A percentile compares a stretch with the other conserved stretches of the same genome.
Evolutionary conservation across 169 alveolate genomes (phyloP).

Genomic region (Cryptosporidium xiaoi): DNA sequence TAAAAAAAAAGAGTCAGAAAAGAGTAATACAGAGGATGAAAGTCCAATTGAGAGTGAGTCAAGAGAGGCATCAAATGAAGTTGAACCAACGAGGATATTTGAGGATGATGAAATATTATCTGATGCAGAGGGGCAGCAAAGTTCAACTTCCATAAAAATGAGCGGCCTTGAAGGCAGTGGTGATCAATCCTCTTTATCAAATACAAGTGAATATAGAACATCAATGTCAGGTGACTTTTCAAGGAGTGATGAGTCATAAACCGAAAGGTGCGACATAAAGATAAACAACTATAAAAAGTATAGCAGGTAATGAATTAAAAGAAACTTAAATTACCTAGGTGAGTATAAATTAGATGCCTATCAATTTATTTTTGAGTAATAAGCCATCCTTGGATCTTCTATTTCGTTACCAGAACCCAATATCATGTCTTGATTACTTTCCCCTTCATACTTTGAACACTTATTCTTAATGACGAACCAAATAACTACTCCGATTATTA

Average conservation of each 20-base stretch:
- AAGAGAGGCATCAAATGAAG: background rate
- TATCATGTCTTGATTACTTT: slow-evolving; percentile 19
- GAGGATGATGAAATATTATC: background rate
- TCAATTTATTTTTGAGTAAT: background rate
- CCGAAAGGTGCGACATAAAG: too few species aligned
- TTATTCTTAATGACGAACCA: slow-evolving; percentile 15
- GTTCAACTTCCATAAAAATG: background rate
- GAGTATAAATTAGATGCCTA: background rate
- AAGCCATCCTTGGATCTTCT: slow-evolving; percentile 13
- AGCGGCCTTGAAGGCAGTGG: background rate
- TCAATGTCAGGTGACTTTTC: too few species aligned
- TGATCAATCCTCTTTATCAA: too few species aligned
- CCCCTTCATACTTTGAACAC: background rate
- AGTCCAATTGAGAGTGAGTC: background rate
- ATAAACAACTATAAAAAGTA: too few species aligned
- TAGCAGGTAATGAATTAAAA: too few species aligned
- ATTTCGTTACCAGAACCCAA: slow-evolving; percentile 26
- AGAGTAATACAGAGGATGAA: background rate
- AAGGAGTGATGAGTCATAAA: background rate
- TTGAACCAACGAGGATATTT: background rate
- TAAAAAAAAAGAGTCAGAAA: slow-evolving; percentile 8
- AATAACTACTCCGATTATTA: slow-evolving; percentile 32
- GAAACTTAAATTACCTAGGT: too few species aligned
- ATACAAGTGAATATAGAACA: too few species aligned
- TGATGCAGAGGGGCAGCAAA: background rate